Conservation (phyloP, 495 filamentous ascomycete genomes). For the Aspergillus olivimuriae region DNA sequence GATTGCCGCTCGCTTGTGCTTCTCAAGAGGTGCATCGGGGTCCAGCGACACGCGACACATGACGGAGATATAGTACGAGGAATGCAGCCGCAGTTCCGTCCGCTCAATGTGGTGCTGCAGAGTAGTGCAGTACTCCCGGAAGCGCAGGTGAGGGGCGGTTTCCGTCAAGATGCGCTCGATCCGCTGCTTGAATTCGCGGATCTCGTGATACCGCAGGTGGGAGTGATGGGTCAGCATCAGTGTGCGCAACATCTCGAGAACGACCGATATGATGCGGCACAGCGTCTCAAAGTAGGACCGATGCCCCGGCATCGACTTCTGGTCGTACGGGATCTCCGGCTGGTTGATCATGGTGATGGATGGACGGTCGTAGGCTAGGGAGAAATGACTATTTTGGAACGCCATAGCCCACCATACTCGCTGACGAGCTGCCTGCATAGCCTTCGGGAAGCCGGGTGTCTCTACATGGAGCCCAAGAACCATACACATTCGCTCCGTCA, state of each 20-base stretch:
- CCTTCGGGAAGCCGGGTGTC: conserved; percentile 37
- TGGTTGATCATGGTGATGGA: conserved; percentile 49
- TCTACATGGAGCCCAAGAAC: conserved; percentile 52
- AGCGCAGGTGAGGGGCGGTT: conserved; percentile 46
- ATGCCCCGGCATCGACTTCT: conserved; percentile 41
- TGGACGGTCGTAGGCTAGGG: conserved; percentile 53
- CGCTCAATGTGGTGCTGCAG: conserved; percentile 49
- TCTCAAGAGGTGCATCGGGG: conserved; percentile 30
- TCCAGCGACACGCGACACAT: conserved; percentile 52
- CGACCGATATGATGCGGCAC: conserved; percentile 46
- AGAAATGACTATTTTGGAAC: conserved; percentile 57
- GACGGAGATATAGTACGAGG: conserved; percentile 52
- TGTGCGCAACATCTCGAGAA: conserved; percentile 49
- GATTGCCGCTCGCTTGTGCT: conserved; percentile 28
- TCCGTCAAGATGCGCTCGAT: conserved; percentile 46
- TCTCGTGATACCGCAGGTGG: conserved; percentile 37
- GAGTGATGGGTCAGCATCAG: conserved; percentile 37
- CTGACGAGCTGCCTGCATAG: conserved; percentile 29
- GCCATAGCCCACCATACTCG: conserved; percentile 52
- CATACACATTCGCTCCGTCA: conserved; percentile 54
- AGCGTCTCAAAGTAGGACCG: conserved; percentile 50
- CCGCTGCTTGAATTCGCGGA: conserved; percentile 45
- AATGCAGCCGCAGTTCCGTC: conserved; percentile 50
- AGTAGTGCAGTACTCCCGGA: conserved; percentile 39
- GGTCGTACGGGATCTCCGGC: conserved; percentile 43